Evolutionary conservation across 768 basidiomycete genomes (phyloP).

Genomic region (Sporobolomyces pararoseus): DNA sequence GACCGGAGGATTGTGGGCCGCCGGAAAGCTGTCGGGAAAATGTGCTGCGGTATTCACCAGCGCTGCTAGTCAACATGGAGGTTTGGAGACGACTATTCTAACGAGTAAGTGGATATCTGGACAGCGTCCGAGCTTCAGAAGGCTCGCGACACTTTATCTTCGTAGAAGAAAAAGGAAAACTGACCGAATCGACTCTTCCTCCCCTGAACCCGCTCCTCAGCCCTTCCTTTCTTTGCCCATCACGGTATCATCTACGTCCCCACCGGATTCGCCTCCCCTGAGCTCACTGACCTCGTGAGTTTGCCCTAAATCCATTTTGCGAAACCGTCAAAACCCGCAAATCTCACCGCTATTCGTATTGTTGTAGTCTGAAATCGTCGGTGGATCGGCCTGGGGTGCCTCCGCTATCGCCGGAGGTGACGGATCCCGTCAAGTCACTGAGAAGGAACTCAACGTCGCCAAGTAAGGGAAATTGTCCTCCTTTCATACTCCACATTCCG

Average conservation of each 20-base stretch:
- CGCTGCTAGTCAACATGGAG: slow-evolving; percentile 56
- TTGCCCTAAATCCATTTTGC: background rate
- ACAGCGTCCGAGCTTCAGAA: no score
- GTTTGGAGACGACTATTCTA: slow-evolving; percentile 49
- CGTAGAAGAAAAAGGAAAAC: background rate
- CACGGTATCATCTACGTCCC: slow-evolving; percentile 72
- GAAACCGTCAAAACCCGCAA: background rate
- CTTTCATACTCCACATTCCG: background rate
- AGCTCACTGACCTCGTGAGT: slow-evolving; percentile 51
- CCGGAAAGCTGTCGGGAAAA: slow-evolving; percentile 66
- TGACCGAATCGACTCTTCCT: background rate
- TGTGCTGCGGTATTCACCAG: slow-evolving; percentile 69
- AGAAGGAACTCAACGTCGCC: slow-evolving; percentile 42
- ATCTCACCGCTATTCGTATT: slow-evolving; percentile 62
- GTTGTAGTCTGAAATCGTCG: slow-evolving; percentile 48
- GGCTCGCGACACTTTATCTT: no score
- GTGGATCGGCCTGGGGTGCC: slow-evolving; percentile 72
- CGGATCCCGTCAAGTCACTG: slow-evolving; percentile 43
- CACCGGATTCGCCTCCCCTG: slow-evolving; percentile 59
- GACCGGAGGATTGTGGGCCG: slow-evolving; percentile 62
- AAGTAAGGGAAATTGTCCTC: slow-evolving; percentile 16
- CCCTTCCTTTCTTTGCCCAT: slow-evolving; percentile 61
- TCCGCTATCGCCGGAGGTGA: slow-evolving; percentile 51
- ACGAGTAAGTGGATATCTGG: slow-evolving; percentile 48
- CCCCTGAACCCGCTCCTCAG: background rate